These are phyloP conservation scores for Fraxinus paxiana DNA, from an alignment of 305 asterid species.

Conservation along the genomic window DNA sequence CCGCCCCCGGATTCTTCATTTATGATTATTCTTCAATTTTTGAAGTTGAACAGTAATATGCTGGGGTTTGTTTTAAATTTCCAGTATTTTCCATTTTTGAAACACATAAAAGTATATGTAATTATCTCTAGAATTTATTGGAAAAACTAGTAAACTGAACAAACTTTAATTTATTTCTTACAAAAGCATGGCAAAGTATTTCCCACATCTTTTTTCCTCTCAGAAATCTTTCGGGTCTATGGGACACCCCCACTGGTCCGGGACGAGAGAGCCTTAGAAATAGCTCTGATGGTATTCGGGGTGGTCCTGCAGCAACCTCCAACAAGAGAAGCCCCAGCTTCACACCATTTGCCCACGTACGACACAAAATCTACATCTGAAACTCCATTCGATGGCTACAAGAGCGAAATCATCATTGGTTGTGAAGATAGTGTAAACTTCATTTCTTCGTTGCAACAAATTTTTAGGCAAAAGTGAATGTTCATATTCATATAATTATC, in stretches of 20 bases:
- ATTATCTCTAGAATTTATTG: not conserved
- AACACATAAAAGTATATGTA: not conserved
- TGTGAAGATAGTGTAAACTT: not conserved
- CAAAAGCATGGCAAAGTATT: not conserved
- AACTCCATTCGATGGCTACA: conserved; percentile 51
- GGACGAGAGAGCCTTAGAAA: conserved; percentile 46
- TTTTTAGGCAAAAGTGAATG: not conserved
- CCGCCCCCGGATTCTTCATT: too few species aligned
- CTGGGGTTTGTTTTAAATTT: too few species aligned
- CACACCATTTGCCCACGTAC: conserved; percentile 68
- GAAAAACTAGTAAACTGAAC: not conserved
- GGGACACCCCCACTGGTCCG: not conserved
- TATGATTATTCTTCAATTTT: not conserved
- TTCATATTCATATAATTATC: not conserved
- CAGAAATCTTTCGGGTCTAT: not conserved
- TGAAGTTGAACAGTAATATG: too few species aligned
- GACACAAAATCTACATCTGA: conserved; percentile 61
- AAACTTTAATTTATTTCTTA: not conserved
- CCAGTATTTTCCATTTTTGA: not conserved
- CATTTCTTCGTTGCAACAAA: not conserved
- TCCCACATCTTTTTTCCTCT: not conserved
- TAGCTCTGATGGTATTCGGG: conserved; percentile 65
- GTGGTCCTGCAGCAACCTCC: conserved; percentile 95
- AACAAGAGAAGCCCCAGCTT: conserved; percentile 66
- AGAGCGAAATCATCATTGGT: not conserved